These are phyloP conservation scores for Talaromyces sp. DNA, from an alignment of 2,329 filamentous ascomycete species.

Conservation along the genomic window DNA sequence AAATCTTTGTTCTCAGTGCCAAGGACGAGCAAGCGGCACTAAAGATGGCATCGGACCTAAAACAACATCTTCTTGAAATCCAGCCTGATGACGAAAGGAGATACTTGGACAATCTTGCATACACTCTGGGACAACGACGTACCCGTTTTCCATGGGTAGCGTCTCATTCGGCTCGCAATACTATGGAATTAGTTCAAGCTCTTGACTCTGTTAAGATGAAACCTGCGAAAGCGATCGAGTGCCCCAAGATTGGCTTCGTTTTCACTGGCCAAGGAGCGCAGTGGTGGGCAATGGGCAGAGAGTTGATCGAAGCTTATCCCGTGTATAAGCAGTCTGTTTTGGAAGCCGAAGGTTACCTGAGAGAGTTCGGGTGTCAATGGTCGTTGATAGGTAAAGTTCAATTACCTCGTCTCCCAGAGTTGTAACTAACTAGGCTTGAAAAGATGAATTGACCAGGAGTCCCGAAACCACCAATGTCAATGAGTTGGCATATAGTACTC, in stretches of 20 bases:
- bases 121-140: not conserved
- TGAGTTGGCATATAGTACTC: not conserved
- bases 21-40: not conserved
- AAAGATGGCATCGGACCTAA: not conserved
- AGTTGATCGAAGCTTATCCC: constrained; percentile 21
- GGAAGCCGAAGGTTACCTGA: not conserved
- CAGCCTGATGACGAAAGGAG: not conserved
- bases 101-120: not conserved
- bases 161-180: constrained; percentile 35
- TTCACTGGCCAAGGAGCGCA: constrained; percentile 36
- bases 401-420: not conserved
- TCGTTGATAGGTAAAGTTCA: not conserved
- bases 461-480: not conserved
- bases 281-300: constrained; percentile 28
- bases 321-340: not conserved
- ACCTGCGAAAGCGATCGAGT: constrained; percentile 17
- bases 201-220: constrained; percentile 25
- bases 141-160: not conserved
- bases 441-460: not conserved
- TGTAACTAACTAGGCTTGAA: not conserved
- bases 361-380: not conserved
- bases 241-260: constrained; percentile 20
- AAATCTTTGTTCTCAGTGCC: not conserved
- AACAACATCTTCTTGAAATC: not conserved
- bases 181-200: constrained; percentile 46